A percentile compares a stretch with the other conserved stretches of the same genome.
phyloP scores from a whole-genome alignment of 495 filamentous ascomycete species.

The Penicillium mononematosum region DNA sequence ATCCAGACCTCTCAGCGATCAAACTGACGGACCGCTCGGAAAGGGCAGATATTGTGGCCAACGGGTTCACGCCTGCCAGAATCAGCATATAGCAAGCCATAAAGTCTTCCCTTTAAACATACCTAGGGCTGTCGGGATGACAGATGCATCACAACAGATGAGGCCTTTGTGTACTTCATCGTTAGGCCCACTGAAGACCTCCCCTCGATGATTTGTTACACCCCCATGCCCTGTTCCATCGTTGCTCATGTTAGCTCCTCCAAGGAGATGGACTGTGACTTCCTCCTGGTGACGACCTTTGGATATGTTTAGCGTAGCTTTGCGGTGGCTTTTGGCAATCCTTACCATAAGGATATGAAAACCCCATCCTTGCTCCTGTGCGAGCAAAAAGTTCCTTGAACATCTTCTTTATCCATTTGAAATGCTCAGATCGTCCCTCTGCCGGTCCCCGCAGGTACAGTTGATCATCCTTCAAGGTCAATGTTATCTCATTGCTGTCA shows the following conservation, averaged over 20 bases:
- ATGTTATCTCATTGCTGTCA: conserved; percentile 61
- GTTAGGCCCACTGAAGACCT: conserved; percentile 56
- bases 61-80: conserved; percentile 53
- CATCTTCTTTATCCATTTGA: not conserved
- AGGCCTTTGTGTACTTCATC: conserved; percentile 54
- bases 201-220: conserved; percentile 62
- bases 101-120: not conserved
- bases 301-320: not conserved
- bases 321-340: no score
- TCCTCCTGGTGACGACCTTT: conserved; percentile 42
- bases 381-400: not conserved
- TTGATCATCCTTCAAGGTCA: conserved; percentile 55
- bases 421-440: conserved; percentile 11
- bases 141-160: conserved; percentile 61
- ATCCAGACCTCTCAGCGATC: conserved; percentile 38
- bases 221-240: conserved; percentile 57
- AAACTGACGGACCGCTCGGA: conserved; percentile 60
- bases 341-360: conserved; percentile 17
- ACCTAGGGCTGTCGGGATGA: conserved; percentile 63
- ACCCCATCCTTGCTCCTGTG: conserved; percentile 15
- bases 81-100: not conserved
- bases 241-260: conserved; percentile 61
- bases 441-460: conserved; percentile 7
- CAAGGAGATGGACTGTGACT: conserved; percentile 68
- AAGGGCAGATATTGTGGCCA: conserved; percentile 67